These are phyloP conservation scores for Castanea mollissima DNA, from an alignment of 306 rosid genomes.

Conservation along the genomic window DNA sequence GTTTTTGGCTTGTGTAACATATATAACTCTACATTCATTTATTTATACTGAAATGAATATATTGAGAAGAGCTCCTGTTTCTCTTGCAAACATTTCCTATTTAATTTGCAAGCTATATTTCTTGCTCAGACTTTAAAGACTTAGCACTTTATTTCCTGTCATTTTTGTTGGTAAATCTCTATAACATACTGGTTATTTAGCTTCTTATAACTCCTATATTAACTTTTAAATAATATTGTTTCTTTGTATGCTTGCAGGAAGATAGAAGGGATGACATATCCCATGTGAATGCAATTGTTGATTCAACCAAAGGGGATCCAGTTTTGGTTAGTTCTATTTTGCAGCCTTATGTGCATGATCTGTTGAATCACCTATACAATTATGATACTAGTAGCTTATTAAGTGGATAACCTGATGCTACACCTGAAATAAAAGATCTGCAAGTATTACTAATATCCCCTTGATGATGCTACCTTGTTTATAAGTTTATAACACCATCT, in stretches of 20 bases:
- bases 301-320: constrained; percentile 54
- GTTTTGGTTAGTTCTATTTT: constrained; percentile 60
- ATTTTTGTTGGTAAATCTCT: not conserved
- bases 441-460: constrained; percentile 6
- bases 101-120: constrained; percentile 2
- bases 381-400: not conserved
- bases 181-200: constrained; percentile 1
- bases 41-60: not conserved
- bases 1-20: not conserved
- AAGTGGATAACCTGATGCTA: constrained; percentile 6
- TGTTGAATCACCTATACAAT: not conserved
- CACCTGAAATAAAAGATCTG: constrained; percentile 2
- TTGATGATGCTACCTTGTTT: constrained; percentile 3
- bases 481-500: constrained; percentile 11
- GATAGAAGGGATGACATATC: constrained; percentile 61
- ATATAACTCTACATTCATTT: not conserved
- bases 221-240: constrained; percentile 12
- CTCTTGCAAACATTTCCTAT: not conserved
- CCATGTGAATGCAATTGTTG: constrained; percentile 49
- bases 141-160: constrained; percentile 7
- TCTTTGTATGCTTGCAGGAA: constrained; percentile 49
- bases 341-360: constrained; percentile 10
- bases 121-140: not conserved
- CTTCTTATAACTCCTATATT: not conserved
- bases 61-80: not conserved